phyloP scores from a whole-genome alignment of 768 basidiomycete species.

The Boletus rubropictus region DNA sequence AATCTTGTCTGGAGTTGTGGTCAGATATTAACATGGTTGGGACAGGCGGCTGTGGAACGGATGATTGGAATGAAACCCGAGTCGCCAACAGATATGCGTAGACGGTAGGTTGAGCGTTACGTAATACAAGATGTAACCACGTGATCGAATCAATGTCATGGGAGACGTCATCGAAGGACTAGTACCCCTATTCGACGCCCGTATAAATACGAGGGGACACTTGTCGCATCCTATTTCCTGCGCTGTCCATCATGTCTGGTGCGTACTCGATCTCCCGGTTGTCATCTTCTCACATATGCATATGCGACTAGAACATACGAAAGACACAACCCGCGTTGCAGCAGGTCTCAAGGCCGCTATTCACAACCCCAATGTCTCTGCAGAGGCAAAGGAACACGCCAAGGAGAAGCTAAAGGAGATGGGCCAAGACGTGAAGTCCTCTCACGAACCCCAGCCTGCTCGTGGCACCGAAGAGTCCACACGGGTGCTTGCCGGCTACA shows the following conservation, averaged over 20 bases:
- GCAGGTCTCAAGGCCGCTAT: conserved; percentile 56
- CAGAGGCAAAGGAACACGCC: conserved; percentile 49
- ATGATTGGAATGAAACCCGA: conserved; percentile 50
- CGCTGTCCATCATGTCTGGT: conserved; percentile 12
- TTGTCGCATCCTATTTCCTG: neutral
- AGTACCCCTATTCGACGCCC: conserved; percentile 8
- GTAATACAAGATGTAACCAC: conserved; percentile 6
- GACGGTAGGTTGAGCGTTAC: conserved; percentile 18
- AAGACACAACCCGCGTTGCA: conserved; percentile 44
- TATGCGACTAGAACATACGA: conserved; percentile 23
- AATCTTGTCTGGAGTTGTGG: neutral
- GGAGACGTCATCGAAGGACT: conserved; percentile 11
- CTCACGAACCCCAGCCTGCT: neutral
- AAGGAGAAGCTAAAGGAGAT: conserved; percentile 40
- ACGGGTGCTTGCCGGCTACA: conserved; percentile 42
- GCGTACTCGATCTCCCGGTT: neutral
- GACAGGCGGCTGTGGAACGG: conserved; percentile 49
- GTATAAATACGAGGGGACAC: neutral
- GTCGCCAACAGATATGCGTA: conserved; percentile 24
- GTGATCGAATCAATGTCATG: conserved; percentile 5
- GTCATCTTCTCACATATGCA: neutral
- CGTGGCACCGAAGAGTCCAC: conserved; percentile 1
- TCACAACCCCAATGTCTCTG: conserved; percentile 52
- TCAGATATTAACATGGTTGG: neutral
- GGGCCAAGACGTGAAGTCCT: conserved; percentile 19